These are phyloP conservation scores for Wallacemonas rigidus DNA, from an alignment of 208 protist genomes.

Conservation along the genomic window DNA sequence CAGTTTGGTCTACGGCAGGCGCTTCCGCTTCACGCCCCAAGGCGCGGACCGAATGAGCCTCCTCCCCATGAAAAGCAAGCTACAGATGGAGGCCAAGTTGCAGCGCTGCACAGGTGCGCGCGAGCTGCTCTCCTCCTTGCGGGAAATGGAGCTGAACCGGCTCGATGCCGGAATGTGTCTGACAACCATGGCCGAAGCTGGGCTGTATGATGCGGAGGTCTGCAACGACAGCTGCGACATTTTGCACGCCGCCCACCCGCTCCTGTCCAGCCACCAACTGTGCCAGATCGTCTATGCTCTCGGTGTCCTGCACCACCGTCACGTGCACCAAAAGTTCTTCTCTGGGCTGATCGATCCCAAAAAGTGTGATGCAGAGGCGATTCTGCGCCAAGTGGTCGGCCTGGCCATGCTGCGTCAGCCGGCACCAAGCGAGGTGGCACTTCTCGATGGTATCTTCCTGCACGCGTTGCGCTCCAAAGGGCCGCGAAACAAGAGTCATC, in stretches of 20 bases:
- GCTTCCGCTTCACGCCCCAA: conserved; percentile 59
- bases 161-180: conserved; percentile 83
- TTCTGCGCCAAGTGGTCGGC: conserved; percentile 64
- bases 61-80: conserved; percentile 75
- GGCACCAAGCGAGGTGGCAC: conserved; percentile 39
- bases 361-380: conserved; percentile 63
- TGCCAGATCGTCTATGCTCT: conserved; percentile 77
- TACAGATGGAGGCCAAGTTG: conserved; percentile 89
- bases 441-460: conserved; percentile 84
- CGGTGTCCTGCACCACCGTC: conserved; percentile 86
- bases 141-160: conserved; percentile 53
- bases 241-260: conserved; percentile 60
- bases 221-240: conserved; percentile 82
- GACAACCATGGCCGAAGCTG: conserved; percentile 63
- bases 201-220: conserved; percentile 83
- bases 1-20: conserved; percentile 53
- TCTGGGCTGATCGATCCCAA: conserved; percentile 64
- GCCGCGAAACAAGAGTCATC: background rate
- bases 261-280: conserved; percentile 81
- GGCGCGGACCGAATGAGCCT: conserved; percentile 56
- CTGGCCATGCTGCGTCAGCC: conserved; percentile 87
- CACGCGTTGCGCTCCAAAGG: conserved; percentile 62
- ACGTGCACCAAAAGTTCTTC: conserved; percentile 82
- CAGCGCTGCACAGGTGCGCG: conserved; percentile 72
- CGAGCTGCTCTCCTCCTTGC: conserved; percentile 60